These are phyloP conservation scores for Solanum arcanum DNA, from an alignment of 257 asterid species.

Conservation along the genomic window DNA sequence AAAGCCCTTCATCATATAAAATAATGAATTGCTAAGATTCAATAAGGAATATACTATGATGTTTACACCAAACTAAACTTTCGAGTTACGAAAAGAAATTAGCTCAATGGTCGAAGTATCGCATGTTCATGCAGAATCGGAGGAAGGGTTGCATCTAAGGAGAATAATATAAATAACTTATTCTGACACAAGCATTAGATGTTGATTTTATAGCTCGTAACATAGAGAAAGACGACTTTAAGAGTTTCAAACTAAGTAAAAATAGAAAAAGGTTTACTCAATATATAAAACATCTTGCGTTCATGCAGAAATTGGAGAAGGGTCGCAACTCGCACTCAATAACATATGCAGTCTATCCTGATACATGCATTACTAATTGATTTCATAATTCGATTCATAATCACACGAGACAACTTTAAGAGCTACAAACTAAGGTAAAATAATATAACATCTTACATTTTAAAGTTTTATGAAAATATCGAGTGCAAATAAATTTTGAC, in stretches of 20 bases:
- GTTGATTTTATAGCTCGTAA: not conserved
- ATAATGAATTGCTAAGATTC: not conserved
- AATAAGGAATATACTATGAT: not conserved
- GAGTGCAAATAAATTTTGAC: not conserved
- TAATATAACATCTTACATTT: not conserved
- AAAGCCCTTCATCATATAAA: not conserved
- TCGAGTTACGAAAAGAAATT: not conserved
- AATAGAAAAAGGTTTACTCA: not conserved
- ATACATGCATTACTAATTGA: not conserved
- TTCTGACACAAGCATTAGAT: not conserved
- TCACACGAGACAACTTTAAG: not conserved
- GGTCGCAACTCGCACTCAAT: not conserved
- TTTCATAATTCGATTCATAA: accelerated
- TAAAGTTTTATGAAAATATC: not conserved
- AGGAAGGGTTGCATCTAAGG: not conserved
- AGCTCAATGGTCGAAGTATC: not conserved
- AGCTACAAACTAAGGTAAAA: not conserved
- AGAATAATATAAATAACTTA: accelerated
- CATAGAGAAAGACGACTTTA: not conserved
- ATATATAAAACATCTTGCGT: accelerated
- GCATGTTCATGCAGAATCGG: accelerated
- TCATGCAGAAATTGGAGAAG: not conserved
- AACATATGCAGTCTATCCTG: not conserved
- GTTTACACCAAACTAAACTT: not conserved
- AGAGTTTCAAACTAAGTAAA: not conserved